Evolutionary conservation across 805 yeast genomes (phyloP), one percentile per base, ranked within the genome.

Genomic region (Starmerella riodocensis): DNA sequence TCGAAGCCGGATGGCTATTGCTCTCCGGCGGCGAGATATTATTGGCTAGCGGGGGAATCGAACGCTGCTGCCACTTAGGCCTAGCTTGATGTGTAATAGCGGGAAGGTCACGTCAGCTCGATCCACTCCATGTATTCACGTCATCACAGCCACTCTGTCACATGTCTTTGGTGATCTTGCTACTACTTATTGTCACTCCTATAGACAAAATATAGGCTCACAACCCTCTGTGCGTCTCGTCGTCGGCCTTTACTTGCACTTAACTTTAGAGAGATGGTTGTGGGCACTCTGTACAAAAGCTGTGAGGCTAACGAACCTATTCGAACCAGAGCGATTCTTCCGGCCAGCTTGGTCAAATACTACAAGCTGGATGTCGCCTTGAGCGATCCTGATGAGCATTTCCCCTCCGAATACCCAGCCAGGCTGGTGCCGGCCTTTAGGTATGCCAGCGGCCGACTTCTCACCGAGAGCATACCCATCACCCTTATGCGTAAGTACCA

Each of bases 391-490:
- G 66, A 66, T 40, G 66, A 64, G 42, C 60, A 61, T 36, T 73
- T 54, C 60, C 57, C 56, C 34, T 59, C 64, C 47, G 50, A 59
- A 58, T 77, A 75, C 69, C 39, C 43, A 2, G 41, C 34, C 4
- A 18, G 24, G 5, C 23, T 26, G 16, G 48, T 48, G 13, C 52
- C 52, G 12, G 31, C 48, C 18, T 48, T 34, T 36, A 34, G 46
- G 17, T 42, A 32, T 32, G 71, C 74, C 45, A 71, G 76, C 55
- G 86, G 86, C 29, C 69, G 65, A 66, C 67, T 68, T 55, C 66
- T 78, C 53, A 63, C 65, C 52, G 85, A 78, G 68, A 63, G 67
- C 46, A 66, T 74, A 53, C 83, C 86, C 52, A 64, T 79, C 55
- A 50, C 66, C 46, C 52, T 68, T 59, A 74, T 77, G 65, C 53